phyloP scores from a whole-genome alignment of 805 yeast species.

The Saccharomycopsis babjevae region DNA sequence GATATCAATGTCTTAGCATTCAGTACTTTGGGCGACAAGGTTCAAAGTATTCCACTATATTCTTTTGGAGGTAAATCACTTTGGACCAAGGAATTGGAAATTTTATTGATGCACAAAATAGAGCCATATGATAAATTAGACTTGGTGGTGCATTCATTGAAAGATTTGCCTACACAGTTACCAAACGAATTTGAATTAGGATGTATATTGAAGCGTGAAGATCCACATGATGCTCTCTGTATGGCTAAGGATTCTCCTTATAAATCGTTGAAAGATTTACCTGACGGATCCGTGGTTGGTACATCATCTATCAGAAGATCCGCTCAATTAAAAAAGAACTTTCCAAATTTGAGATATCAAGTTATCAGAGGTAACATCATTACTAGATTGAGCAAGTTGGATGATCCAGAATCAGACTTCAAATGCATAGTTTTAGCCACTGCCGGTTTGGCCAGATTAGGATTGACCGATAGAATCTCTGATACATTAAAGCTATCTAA shows the following conservation, averaged over 20 bases:
- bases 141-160: slow-evolving; percentile 85
- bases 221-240: slow-evolving; percentile 86
- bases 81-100: slow-evolving; percentile 95
- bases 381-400: slow-evolving; percentile 75
- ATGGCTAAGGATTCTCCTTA: slow-evolving; percentile 60
- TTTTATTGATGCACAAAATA: slow-evolving; percentile 50
- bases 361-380: slow-evolving; percentile 78
- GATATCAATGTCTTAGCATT: slow-evolving; percentile 71
- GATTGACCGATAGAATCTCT: slow-evolving; percentile 67
- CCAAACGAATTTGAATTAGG: slow-evolving; percentile 90
- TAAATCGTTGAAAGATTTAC: slow-evolving; percentile 60
- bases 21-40: slow-evolving; percentile 84
- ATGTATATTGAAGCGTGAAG: slow-evolving; percentile 76
- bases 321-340: slow-evolving; percentile 73
- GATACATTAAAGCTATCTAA: slow-evolving; percentile 42
- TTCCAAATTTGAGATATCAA: slow-evolving; percentile 69
- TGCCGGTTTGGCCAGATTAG: slow-evolving; percentile 78
- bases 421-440: slow-evolving; percentile 80
- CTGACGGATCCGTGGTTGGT: slow-evolving; percentile 80
- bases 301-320: slow-evolving; percentile 91
- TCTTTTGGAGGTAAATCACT: slow-evolving; percentile 93
- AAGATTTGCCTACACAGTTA: slow-evolving; percentile 83
- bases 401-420: slow-evolving; percentile 52
- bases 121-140: slow-evolving; percentile 65
- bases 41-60: slow-evolving; percentile 75